Evolutionary conservation across 2,329 filamentous ascomycete species (phyloP).

Genomic region (Pyrenochaeta sp.): DNA sequence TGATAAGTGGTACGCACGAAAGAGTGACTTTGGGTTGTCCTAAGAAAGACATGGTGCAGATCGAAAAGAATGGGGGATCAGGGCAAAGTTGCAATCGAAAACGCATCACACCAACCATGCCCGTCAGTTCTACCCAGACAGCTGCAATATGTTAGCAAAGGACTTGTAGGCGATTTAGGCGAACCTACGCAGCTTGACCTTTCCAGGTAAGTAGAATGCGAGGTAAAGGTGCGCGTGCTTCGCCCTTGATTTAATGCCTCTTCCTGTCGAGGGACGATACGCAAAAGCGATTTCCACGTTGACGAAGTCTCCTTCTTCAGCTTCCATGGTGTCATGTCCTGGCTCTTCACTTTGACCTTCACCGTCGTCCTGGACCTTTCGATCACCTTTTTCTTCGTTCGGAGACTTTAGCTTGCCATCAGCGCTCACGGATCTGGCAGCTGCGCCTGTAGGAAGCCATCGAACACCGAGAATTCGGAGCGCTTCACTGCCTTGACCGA

Average conservation of each 20-base stretch:
- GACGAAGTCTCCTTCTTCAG: conserved; percentile 79
- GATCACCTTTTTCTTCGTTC: conserved; percentile 59
- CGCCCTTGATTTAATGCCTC: conserved; percentile 67
- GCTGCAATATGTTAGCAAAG: conserved; percentile 51
- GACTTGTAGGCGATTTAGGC: not conserved
- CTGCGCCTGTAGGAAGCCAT: conserved; percentile 76
- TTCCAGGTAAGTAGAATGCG: conserved; percentile 72
- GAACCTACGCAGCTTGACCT: conserved; percentile 60
- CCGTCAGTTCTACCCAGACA: conserved; percentile 78
- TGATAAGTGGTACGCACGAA: conserved; percentile 74
- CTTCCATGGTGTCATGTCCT: conserved; percentile 65
- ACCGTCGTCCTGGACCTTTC: conserved; percentile 58
- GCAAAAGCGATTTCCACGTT: conserved; percentile 80
- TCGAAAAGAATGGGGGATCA: conserved; percentile 79
- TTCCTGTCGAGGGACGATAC: conserved; percentile 71
- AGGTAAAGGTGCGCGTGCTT: conserved; percentile 78
- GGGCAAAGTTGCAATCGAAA: conserved; percentile 76
- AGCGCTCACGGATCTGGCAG: conserved; percentile 66
- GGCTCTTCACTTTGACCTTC: conserved; percentile 47
- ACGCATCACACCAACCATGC: conserved; percentile 74
- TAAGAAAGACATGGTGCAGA: conserved; percentile 77
- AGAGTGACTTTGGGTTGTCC: conserved; percentile 77
- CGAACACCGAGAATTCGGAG: conserved; percentile 74
- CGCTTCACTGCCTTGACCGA: conserved; percentile 77
- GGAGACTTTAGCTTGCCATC: conserved; percentile 65